Evolutionary conservation across 495 filamentous ascomycete genomes (phyloP), one percentile per base, ranked within the genome.

Genomic region (Paragyromitra xinjiangensis): DNA sequence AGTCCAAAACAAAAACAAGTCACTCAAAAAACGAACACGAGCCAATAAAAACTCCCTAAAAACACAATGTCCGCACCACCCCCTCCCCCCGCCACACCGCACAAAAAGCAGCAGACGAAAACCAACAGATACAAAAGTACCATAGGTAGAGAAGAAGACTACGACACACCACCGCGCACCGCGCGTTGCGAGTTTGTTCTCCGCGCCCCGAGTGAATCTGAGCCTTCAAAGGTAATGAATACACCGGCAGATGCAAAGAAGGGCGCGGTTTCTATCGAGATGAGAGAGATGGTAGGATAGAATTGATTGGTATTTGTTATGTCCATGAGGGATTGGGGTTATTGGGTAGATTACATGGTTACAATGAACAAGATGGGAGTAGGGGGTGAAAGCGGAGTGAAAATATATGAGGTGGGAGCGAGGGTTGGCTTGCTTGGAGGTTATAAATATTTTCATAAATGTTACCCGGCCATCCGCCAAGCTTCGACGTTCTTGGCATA

Each of bases 151-250:
- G 22, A 40, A 39, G 40, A 61, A 14, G 39, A 44, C 70, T 66
- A 66, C 69, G 37, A 42, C 48, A 40, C 48, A 53, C 69, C 69
- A 64, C 58, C 61, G 69, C 42, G 61, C 69, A 64, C 34, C 45
- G 66, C 37, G 51, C 73, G 73, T 58, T n/a, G 74, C 61, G 40
- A 50, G 29, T 44, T 34, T 59, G 22, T 48, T 77, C 53, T 77
- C 68, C 74, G 74, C 74, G 68, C 74, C 74, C 62, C 62, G 74
- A 77, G 74, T 77, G 74, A 77, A 77, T 77, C 74, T 77, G 50
- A 34, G 48, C 73, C 61, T 77, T 77, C 69, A 77, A 64, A 73
- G 62, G 16, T 39, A 77, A 77, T 50, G 61, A 73, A 56, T 44
- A 19, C 29, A 42, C 42, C 50, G 74, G 74, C 74, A 77, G 74